Evolutionary conservation across 2,329 filamentous ascomycete genomes (phyloP), one percentile per base, ranked within the genome.

Genomic region (Sclerotinia sclerotiorum): DNA sequence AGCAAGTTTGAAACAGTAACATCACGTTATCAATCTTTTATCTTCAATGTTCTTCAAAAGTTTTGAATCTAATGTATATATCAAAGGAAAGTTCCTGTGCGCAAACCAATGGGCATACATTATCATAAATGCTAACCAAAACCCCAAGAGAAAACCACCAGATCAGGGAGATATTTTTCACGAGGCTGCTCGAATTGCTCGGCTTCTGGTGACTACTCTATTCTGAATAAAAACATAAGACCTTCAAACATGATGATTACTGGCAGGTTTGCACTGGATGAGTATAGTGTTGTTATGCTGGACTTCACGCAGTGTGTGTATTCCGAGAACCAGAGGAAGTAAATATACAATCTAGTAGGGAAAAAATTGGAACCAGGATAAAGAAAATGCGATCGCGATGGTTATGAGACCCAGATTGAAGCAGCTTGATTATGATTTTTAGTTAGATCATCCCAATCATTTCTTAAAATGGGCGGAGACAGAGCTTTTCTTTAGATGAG

Each of bases 321-420:
- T 61, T 61, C 21, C 24, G 24, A 5, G 11, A 46, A 46, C 24
- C 3, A 46, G 42, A 32, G 10, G 15, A 60, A 8, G 48, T 17
- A 5, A n/a, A 61, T 42, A 52, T 42, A n/a, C 61, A 52, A 29
- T 64, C n/a, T n/a, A n/a, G n/a, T n/a, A n/a, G 61, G 32, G 17
- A 32, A 8, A 21, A n/a, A 64, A 29, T 17, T 44, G 61, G n/a
- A 64, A 54, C 17, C n/a, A 54, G 1, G 61, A 64, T 5, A 13
- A 42, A 1, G 32, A 64, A 27, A 29, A 29, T 27, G 61, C 48
- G 0, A 63, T 51, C 35, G 27, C 46, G 29, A 8, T 35, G 10
- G 60, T 63, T 0, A 63, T 63, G 60, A 21, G 32, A 39, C 6
- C 27, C 3, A n/a, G 46, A 35, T 63, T 51, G 27, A 51, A 63